Evolutionary conservation across 2,329 filamentous ascomycete genomes (phyloP).

Genomic region (Trichoderma guizhouense): DNA sequence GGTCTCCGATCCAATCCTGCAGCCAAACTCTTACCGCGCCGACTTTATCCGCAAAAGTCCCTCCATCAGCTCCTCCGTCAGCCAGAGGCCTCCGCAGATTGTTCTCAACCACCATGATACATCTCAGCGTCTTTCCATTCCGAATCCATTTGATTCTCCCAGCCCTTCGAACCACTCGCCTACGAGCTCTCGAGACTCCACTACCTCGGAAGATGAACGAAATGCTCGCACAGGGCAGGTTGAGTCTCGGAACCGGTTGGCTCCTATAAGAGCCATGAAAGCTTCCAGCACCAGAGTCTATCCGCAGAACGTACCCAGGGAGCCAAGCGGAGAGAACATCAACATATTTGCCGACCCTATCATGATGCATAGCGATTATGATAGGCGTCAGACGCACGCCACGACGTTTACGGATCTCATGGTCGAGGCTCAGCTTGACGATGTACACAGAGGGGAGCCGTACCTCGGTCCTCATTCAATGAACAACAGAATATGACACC

Average conservation of each 20-base stretch:
- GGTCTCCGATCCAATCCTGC: slow-evolving; percentile 53
- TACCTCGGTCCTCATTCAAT: slow-evolving; percentile 39
- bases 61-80: slow-evolving; percentile 18
- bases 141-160: slow-evolving; percentile 37
- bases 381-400: slow-evolving; percentile 30
- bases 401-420: slow-evolving; percentile 56
- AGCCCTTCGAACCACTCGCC: slow-evolving; percentile 25
- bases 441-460: slow-evolving; percentile 39
- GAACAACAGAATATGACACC: slow-evolving; percentile 29
- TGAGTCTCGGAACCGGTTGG: slow-evolving; percentile 26
- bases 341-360: slow-evolving; percentile 51
- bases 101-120: neutral
- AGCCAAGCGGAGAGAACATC: slow-evolving; percentile 49
- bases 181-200: slow-evolving; percentile 22
- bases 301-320: slow-evolving; percentile 38
- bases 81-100: slow-evolving; percentile 17
- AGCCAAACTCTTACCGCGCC: slow-evolving; percentile 42
- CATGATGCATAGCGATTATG: slow-evolving; percentile 32
- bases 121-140: slow-evolving; percentile 31
- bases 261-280: slow-evolving; percentile 41
- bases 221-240: slow-evolving; percentile 27
- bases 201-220: slow-evolving; percentile 27
- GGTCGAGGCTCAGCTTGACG: slow-evolving; percentile 44
- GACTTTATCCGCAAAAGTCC: slow-evolving; percentile 49
- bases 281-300: slow-evolving; percentile 27